Evolutionary conservation across 345 rosid genomes (phyloP).

Genomic region (Gossypium rotundifolium): DNA sequence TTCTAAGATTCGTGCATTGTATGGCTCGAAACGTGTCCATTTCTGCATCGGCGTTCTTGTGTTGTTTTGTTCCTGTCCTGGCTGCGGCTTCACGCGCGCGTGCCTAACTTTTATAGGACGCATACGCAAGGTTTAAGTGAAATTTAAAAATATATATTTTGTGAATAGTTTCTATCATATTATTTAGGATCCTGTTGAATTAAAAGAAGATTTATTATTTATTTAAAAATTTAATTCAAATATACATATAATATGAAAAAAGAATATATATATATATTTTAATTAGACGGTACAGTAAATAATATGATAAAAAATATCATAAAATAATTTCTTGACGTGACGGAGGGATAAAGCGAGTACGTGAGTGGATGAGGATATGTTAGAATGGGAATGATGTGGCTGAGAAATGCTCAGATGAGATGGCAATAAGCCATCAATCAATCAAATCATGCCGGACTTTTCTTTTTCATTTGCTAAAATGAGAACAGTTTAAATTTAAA

Average conservation of each 20-base stretch:
- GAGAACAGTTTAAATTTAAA: not conserved
- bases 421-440: conserved; percentile 21
- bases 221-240: no score
- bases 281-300: no score
- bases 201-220: no score
- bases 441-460: conserved; percentile 6
- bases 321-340: not conserved
- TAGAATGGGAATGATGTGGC: not conserved
- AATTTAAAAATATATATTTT: no score
- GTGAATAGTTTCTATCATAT: rapidly evolving
- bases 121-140: no score
- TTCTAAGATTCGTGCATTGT: conserved; percentile 4
- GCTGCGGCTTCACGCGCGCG: conserved; percentile 10
- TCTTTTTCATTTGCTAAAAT: not conserved
- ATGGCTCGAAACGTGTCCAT: conserved; percentile 12
- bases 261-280: no score
- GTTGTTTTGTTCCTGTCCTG: not conserved
- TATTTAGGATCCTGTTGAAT: no score
- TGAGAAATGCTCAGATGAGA: not conserved
- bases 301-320: no score
- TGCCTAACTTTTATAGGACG: not conserved
- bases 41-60: not conserved
- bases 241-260: no score
- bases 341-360: not conserved
- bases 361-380: not conserved